Base-by-base conservation (phyloP, 176 grass and related monocot species). In the Eragrostis nindensis region DNA sequence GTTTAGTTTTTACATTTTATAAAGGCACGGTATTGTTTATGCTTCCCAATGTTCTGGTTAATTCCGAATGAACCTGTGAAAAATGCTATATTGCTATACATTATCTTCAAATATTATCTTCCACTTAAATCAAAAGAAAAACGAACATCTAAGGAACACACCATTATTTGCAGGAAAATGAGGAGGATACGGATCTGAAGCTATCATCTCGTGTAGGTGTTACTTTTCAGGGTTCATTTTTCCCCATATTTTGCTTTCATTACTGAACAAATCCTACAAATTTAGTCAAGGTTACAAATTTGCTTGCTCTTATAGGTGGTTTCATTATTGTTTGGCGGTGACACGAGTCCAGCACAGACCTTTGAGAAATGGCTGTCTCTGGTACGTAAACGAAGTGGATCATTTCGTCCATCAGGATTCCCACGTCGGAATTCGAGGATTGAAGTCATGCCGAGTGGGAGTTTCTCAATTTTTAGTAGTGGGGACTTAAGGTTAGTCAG, bases 351-450 rank as follows among this genome's bases (percentile, higher is more conserved):
- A 8, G 92, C 45, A 6, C 96, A 93, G 17, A 72, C 86, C 54
- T 93, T 93, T 8, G 92, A 98, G 81, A 93, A 86, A 91, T 98
- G 96, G 96, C 46, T 98, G 19, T 83, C 86, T 2, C 27, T 98
- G 68, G 96, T 98, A 60, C 96, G 92, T 89, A 93, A 84, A 55
- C 77, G 90, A 38, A 95, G 86, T 62, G 90, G 86, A n/a, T 80
- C 85, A 64, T 81, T 89, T 47, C 88, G 73, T 29, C 88, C 92
- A 71, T 98, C 96, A 13, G 92, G 92, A 24, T 98, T 98, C 66
- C 96, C 92, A 1, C 73, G 76, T 22, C 81, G 81, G 47, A 85
- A 76, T 74, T 81, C 81, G 2, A 92, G 68, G 84, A 91, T 80
- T 61, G 89, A 94, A 89, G 85, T 81, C 57, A 91, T 95, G 92